These are phyloP conservation scores for Abrus pulchellus DNA, from an alignment of 306 rosid genomes.

Conservation along the genomic window DNA sequence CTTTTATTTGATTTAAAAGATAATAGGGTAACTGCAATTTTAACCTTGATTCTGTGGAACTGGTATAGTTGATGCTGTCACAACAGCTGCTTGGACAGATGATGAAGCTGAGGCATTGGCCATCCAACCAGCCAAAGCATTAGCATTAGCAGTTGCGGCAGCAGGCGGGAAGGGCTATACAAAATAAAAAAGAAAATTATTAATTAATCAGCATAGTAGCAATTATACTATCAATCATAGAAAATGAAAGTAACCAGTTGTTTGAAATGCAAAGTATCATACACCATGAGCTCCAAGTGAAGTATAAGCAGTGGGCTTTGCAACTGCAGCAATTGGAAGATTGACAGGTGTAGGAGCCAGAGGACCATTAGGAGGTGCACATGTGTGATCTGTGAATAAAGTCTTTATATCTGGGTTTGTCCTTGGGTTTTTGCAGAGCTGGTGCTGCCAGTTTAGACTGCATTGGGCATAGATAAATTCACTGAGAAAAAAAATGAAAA, in stretches of 20 bases:
- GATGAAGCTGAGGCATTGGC: slow-evolving; percentile 87
- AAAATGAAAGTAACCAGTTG: slow-evolving; percentile 35
- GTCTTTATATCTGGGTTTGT: slow-evolving; percentile 83
- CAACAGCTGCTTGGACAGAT: slow-evolving; percentile 92
- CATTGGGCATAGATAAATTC: slow-evolving; percentile 42
- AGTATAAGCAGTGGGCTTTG: slow-evolving; percentile 74
- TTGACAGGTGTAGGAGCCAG: slow-evolving; percentile 70
- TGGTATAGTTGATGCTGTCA: slow-evolving; percentile 79
- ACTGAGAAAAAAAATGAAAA: neutral
- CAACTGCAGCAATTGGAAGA: slow-evolving; percentile 79
- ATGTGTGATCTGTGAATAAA: slow-evolving; percentile 81
- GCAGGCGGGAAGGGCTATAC: slow-evolving; percentile 76
- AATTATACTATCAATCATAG: neutral
- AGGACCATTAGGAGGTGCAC: slow-evolving; percentile 77
- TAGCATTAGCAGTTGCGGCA: slow-evolving; percentile 72
- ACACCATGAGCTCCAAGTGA: slow-evolving; percentile 80
- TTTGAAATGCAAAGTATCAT: slow-evolving; percentile 61
- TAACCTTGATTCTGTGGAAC: slow-evolving; percentile 89
- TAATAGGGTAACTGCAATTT: neutral
- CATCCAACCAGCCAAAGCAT: slow-evolving; percentile 95
- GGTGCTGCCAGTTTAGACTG: slow-evolving; percentile 98
- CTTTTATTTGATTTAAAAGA: neutral
- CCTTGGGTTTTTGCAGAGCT: slow-evolving; percentile 81
- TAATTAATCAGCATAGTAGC: slow-evolving; percentile 31
- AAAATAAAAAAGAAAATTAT: slow-evolving; percentile 36